These are phyloP conservation scores for Heteromeles arbutifolia DNA, from an alignment of 306 rosid genomes.

Conservation along the genomic window DNA sequence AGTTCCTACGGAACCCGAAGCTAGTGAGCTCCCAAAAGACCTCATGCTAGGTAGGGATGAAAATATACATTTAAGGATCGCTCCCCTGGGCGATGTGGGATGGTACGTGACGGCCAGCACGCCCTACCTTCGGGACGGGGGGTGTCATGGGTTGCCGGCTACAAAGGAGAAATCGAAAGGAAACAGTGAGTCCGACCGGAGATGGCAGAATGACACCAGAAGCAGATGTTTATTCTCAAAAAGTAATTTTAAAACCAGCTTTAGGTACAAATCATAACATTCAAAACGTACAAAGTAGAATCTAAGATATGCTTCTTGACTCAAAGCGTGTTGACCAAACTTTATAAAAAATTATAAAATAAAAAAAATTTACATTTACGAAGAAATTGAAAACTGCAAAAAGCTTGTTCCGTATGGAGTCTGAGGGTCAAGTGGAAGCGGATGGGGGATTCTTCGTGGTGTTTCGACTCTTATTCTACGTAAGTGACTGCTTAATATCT, in stretches of 20 bases:
- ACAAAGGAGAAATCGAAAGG: not conserved
- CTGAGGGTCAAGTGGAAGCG: too few relatives aligned
- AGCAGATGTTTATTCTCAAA: not conserved
- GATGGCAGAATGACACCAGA: not conserved
- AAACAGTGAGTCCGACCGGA: not conserved
- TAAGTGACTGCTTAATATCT: not conserved
- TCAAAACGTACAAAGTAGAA: not conserved
- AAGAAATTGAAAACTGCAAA: not conserved
- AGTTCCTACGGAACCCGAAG: too few relatives aligned
- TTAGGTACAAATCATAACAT: not conserved
- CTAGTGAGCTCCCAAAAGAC: too few relatives aligned
- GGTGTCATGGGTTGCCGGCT: too few relatives aligned
- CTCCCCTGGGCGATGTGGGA: too few relatives aligned
- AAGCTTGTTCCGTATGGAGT: not conserved
- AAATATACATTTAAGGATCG: too few relatives aligned
- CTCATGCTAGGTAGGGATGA: too few relatives aligned
- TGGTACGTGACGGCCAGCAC: too few relatives aligned
- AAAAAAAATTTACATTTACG: not conserved
- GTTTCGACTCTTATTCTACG: not conserved
- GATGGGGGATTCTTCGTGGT: not conserved
- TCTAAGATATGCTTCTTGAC: not conserved
- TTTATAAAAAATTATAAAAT: too few relatives aligned
- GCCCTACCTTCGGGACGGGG: too few relatives aligned
- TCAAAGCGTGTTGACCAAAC: not conserved
- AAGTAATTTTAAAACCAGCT: not conserved